phyloP scores from a whole-genome alignment of 148 eudicot genomes.

The Persicaria maculosa region DNA sequence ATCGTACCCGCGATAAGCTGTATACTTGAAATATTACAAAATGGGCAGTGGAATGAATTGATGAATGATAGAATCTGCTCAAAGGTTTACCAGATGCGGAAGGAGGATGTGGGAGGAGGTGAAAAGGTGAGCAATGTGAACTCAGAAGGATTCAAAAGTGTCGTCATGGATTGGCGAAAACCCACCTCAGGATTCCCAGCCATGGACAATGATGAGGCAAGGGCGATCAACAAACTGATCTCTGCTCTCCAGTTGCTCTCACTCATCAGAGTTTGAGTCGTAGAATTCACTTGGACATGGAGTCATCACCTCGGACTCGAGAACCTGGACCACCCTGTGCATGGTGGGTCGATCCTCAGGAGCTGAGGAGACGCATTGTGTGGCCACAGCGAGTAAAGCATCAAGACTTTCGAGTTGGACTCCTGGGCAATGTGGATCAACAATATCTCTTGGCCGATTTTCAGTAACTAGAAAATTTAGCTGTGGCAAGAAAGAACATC shows the following conservation, averaged over 20 bases:
- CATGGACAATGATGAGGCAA: neutral
- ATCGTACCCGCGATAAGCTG: neutral
- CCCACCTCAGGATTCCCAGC: neutral
- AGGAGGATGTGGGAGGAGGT: neutral
- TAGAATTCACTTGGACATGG: slow-evolving; percentile 98
- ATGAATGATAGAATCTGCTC: neutral
- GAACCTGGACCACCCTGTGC: slow-evolving; percentile 87
- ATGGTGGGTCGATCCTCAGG: slow-evolving; percentile 98
- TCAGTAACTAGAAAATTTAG: slow-evolving; percentile 74
- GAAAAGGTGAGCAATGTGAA: neutral
- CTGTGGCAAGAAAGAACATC: slow-evolving; percentile 29
- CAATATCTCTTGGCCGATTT: slow-evolving; percentile 67
- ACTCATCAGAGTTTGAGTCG: slow-evolving; percentile 72
- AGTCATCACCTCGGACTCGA: slow-evolving; percentile 96
- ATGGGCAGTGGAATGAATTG: neutral
- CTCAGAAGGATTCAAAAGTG: neutral
- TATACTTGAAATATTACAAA: neutral
- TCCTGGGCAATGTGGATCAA: slow-evolving; percentile 74
- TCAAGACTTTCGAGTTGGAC: slow-evolving; percentile 82
- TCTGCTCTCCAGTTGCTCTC: neutral
- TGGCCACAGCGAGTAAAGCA: slow-evolving; percentile 65
- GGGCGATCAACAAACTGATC: neutral
- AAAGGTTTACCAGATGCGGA: neutral
- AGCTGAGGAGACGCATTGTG: slow-evolving; percentile 61
- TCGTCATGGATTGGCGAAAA: neutral